Percentiles rank a stretch among this genome's conserved stretches.
Evolutionary conservation across 345 rosid species (phyloP).

Genomic region (Populus ilicifolia): DNA sequence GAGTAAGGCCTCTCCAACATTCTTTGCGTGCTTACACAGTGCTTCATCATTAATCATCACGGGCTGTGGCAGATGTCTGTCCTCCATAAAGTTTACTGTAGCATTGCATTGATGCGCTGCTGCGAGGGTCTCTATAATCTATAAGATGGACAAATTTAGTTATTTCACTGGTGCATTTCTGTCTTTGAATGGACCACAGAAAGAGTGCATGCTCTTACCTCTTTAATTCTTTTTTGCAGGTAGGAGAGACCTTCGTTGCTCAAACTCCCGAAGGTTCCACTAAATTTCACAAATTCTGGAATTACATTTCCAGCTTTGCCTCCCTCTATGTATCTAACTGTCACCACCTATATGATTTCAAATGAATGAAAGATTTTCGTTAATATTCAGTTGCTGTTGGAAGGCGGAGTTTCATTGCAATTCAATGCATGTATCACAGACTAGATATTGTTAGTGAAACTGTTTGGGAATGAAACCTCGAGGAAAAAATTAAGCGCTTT

Average conservation of each 20-base stretch:
- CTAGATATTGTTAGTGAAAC: too few species aligned
- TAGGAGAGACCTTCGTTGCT: constrained; percentile 45
- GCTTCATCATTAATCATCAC: constrained; percentile 50
- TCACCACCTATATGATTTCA: constrained; percentile 40
- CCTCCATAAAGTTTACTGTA: constrained; percentile 46
- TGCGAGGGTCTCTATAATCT: constrained; percentile 63
- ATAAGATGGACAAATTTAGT: neutral
- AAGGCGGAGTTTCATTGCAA: too few species aligned
- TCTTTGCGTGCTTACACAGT: constrained; percentile 47
- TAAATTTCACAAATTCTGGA: constrained; percentile 47
- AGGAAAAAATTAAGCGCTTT: too few species aligned
- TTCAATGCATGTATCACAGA: too few species aligned
- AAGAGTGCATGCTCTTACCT: constrained; percentile 24
- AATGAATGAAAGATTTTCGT: neutral
- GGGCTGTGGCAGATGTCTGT: constrained; percentile 42
- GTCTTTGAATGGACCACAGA: neutral
- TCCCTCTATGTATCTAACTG: constrained; percentile 56
- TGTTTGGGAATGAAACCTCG: too few species aligned
- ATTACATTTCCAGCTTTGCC: constrained; percentile 56
- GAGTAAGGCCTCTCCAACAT: constrained; percentile 43
- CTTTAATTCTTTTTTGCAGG: constrained; percentile 45
- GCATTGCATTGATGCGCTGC: constrained; percentile 52
- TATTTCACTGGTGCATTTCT: too few species aligned
- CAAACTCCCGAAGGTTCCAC: constrained; percentile 62
- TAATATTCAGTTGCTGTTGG: neutral